phyloP scores from a whole-genome alignment of 306 rosid species.

The Cucumis cinereus region DNA sequence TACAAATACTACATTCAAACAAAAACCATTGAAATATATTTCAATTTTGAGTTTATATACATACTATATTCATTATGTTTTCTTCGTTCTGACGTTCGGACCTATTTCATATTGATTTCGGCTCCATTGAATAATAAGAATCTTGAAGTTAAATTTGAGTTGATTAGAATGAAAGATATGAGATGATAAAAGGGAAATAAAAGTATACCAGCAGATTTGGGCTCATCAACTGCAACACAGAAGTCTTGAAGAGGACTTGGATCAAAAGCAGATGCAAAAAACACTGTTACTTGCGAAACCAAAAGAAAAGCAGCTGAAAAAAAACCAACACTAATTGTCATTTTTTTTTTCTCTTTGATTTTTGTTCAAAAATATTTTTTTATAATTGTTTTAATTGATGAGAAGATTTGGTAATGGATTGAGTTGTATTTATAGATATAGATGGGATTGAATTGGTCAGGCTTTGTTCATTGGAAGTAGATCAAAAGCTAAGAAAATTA shows the following conservation, averaged over 20 bases:
- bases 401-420: background rate
- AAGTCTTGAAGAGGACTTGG: constrained; percentile 2
- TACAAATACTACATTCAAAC: background rate
- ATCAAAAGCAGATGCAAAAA: background rate
- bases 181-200: background rate
- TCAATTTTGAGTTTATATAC: background rate
- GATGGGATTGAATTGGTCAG: background rate
- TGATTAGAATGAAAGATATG: background rate
- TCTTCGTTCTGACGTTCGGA: no score
- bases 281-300: background rate
- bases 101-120: no score
- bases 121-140: no score
- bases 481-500: background rate
- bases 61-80: no score
- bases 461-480: background rate
- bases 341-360: background rate
- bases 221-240: background rate
- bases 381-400: background rate
- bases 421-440: background rate
- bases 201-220: background rate
- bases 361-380: background rate
- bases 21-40: no score
- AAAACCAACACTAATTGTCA: background rate
- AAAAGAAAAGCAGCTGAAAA: background rate
- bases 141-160: background rate